Evolutionary conservation across 176 grass and related monocot species (phyloP), one percentile per base, ranked within the genome.

Genomic region (Pharus latifolius): DNA sequence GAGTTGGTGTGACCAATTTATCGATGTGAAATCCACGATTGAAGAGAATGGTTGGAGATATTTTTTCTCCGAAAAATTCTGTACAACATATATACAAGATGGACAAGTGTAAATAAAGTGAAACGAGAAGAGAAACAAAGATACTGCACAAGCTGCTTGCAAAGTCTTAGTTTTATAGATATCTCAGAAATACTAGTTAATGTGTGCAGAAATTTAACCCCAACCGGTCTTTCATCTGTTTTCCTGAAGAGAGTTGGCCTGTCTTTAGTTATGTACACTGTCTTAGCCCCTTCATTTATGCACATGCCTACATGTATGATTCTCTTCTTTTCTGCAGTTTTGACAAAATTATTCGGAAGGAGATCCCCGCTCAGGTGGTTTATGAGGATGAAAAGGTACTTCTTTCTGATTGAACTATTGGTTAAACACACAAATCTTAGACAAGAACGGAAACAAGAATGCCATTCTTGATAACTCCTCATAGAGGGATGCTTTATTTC

Each of bases 321-420:
- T 54, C 31, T 44, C 43, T 13, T 13, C 2, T 11, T 64, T 15
- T 45, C 25, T 90, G 63, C 84, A 96, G 91, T 69, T 90, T 96
- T 5, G 83, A 90, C 68, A 96, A 87, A 77, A 96, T 90, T 77
- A 79, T 96, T 74, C 44, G 17, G 19, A 96, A 87, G 58, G 87
- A 96, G 69, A 90, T 96, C 42, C 77, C 83, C 74, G 78, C 83
- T 49, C 60, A 78, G 47, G 53, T 96, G 56, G 83, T 96, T 90
- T 96, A 82, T 78, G 91, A 96, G 80, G 91, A 96, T 45, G 76
- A 87, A 46, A 87, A 90, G 91, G 91, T 96, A 33, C 5, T 32
- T 72, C 27, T 51, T 1, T 75, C 0, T 60, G 18, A 49, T 55
- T 44, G 49, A 53, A 52, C 29, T 49, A 27, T 40, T 4, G 25